Evolutionary conservation across 2,329 filamentous ascomycete genomes (phyloP), one percentile per base, ranked within the genome.

Genomic region (Emmonsiellopsis sp.): DNA sequence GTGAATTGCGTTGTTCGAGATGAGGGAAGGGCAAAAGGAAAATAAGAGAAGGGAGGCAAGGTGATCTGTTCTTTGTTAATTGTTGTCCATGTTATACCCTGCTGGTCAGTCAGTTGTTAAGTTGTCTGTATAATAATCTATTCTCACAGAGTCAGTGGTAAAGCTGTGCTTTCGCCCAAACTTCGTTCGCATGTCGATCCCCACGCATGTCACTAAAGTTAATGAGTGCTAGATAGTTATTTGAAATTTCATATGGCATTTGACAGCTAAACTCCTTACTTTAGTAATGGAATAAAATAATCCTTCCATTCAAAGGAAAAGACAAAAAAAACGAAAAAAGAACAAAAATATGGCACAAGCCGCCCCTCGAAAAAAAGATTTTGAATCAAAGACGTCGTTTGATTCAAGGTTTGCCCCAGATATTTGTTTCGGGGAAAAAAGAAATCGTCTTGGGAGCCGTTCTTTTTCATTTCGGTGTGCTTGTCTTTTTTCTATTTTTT

Each of bases 181-280:
- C 21, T 27, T 27, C 21, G 21, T 27, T 27, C 5, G 21, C 21
- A 27, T 27, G 21, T 27, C 3, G 21, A 27, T 27, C 21, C 5
- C 21, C 21, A 5, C 21, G 5, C 5, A 27, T 27, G 5, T 27
- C 21, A 27, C 21, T 27, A 27, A 5, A 5, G 21, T 27, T 27
- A 27, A 4, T 17, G 17, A 17, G 17, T 17, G 17, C 17, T 2
- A 17, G 17, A 17, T 17, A 17, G 17, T 17, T 17, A 17, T 46
- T 52, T 43, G 46, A 50, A 56, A 52, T 53, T 52, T 49, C 49
- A 49, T 53, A 55, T 55, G 55, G 50, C 46, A 56, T 49, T 55
- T 56, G 55, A 53, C 53, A 56, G 49, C 53, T 56, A 56, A 55
- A 53, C 54, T 56, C 55, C 55, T 48, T 56, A 46, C 54, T 55